These are phyloP conservation scores for Pseudisothecium myosuroides DNA, from an alignment of 225 moss, liverwort and hornwort species.

Conservation along the genomic window DNA sequence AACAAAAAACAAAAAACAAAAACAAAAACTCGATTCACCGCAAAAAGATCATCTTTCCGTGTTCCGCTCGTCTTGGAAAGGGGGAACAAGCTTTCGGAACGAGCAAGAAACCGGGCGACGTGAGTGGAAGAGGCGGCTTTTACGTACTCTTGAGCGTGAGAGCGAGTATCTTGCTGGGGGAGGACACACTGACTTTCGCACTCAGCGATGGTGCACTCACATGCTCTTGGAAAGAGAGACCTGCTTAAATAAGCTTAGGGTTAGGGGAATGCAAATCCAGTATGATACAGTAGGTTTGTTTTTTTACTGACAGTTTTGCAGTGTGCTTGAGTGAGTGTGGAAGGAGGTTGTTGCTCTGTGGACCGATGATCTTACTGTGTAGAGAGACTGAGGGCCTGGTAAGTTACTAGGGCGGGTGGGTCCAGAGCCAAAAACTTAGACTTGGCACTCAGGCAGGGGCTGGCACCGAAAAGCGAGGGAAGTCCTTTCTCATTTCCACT, in stretches of 20 bases:
- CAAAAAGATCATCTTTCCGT: background rate
- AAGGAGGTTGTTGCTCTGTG: background rate
- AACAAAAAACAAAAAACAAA: no score
- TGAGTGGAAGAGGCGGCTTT: background rate
- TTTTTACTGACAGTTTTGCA: background rate
- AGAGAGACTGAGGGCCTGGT: background rate
- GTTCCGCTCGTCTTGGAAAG: background rate
- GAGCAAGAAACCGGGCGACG: background rate
- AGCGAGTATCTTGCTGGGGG: background rate
- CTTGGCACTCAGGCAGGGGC: background rate
- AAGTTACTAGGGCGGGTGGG: conserved; percentile 10
- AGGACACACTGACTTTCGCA: background rate
- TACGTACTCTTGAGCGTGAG: background rate
- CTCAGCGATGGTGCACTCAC: background rate
- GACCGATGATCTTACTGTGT: background rate
- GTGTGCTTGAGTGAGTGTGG: background rate
- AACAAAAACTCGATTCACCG: background rate
- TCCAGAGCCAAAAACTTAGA: background rate
- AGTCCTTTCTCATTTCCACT: background rate
- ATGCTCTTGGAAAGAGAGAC: background rate
- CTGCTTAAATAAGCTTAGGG: background rate
- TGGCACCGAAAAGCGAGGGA: conserved; percentile 12
- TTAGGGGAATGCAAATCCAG: background rate
- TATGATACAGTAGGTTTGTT: background rate
- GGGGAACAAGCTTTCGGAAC: background rate